These are phyloP conservation scores for Raddia guianensis DNA, from an alignment of 176 grass and related monocot species.

Conservation along the genomic window DNA sequence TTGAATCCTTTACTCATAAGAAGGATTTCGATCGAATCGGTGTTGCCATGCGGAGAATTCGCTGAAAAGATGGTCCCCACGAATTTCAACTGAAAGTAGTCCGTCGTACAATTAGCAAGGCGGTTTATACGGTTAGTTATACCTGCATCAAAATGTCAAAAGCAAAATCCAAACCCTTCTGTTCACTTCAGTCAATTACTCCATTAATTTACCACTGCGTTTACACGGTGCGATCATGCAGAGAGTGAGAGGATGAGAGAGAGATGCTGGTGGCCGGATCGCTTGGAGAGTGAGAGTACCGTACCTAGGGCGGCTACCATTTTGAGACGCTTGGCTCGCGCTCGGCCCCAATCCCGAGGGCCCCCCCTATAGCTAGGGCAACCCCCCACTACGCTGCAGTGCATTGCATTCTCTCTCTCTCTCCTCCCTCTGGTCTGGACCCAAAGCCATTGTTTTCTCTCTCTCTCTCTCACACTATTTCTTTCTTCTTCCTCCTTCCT, in stretches of 20 bases:
- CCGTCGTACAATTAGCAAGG: neutral
- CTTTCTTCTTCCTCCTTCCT: neutral
- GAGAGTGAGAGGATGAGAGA: neutral
- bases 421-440: too few relatives aligned
- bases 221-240: neutral
- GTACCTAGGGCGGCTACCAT: slow-evolving; percentile 3
- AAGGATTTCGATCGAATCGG: too few relatives aligned
- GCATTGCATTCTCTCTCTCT: neutral
- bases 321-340: neutral
- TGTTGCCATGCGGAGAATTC: too few relatives aligned
- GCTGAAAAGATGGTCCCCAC: neutral
- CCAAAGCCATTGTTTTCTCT: neutral
- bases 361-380: neutral
- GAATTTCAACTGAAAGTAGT: neutral
- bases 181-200: neutral
- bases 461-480: neutral
- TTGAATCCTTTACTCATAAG: too few relatives aligned
- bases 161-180: neutral
- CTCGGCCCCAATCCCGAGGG: slow-evolving; percentile 18
- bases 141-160: too few relatives aligned
- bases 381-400: neutral
- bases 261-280: neutral
- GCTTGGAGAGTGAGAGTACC: neutral
- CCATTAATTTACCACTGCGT: neutral
- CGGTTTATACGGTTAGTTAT: too few relatives aligned